Base-by-base conservation (phyloP, 768 basidiomycete species). In the Hydnum rufescens region DNA sequence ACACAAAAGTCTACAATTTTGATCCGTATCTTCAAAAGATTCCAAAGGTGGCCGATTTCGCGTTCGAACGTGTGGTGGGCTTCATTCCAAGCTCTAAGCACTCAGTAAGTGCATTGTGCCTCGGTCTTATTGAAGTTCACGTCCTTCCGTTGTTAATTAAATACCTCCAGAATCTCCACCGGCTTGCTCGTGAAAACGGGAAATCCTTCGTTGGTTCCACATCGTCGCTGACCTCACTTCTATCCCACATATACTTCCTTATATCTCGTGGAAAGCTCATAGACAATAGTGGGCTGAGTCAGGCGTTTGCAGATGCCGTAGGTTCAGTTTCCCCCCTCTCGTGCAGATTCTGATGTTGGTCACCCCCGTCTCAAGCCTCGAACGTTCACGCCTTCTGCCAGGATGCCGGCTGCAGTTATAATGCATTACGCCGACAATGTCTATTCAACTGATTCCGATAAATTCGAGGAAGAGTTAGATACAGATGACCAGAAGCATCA, bases 221-320 rank as follows among this genome's bases (percentile, higher is more conserved):
- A 0, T 93, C 89, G 4, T 89, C 87, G 1, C 64, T 95, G 50
- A 80, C 87, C 0, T 79, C 82, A 32, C 76, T 90, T 59, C 70
- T 95, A 42, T 71, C 76, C 42, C 89, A 96, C 47, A 76, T 93
- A 18, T 97, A 95, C 62, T 87, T 88, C 61, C 70, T 89, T 18
- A 68, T 95, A 3, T 89, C 86, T 23, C 74, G 74, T 19, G 73
- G 80, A 57, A 81, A 76, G 59, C 64, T 66, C 0, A 72, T 88
- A 25, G 76, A 90, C 60, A 72, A 73, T 2, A 66, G 68, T 4
- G 67, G 66, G 23, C 63, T 95, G 42, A 84, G 80, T 59, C 63
- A 64, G 13, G 68, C 67, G 1, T 95, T 87, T 60, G 58, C 60
- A 2, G 60, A 64, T 16, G 74, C 79, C 65, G 87, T 84, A 44